Base-by-base conservation (phyloP, 768 basidiomycete species). In the Russula emetica region DNA sequence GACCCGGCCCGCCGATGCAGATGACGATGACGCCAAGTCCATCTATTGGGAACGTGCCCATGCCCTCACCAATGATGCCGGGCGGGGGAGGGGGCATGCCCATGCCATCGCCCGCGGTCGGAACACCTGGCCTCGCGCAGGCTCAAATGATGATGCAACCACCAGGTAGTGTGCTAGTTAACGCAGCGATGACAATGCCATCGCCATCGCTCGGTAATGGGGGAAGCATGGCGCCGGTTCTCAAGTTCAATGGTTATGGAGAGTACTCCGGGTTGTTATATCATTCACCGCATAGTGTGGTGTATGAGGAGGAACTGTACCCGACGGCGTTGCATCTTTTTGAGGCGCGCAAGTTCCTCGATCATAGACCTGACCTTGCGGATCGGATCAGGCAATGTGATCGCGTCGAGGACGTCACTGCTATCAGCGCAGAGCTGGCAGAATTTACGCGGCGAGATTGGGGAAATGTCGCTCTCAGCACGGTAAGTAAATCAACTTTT, bases 301-400 rank as follows among this genome's bases (percentile, higher is more conserved):
- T 84, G 58, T 85, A 84, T 72, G 72, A 78, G 34, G 78, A 82
- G 38, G 76, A 76, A 59, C 72, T 74, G 42, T 93, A 85, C 68
- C 87, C 88, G 2, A 87, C 84, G 1, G 90, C 86, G 9, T 73
- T 85, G 69, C 90, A 92, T 67, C 78, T 92, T n/a, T 80, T 84
- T 59, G 88, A 92, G 72, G 88, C 89, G 9, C 76, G 88, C 70
- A 88, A 88, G 71, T 92, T 84, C 72, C 69, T 83, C 40, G 77
- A 78, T 2, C 72, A 76, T 24, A 76, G 77, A 13, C 45, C 45
- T 5, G 45, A 47, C 45, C 45, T 47, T 5, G 45, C 45, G 11
- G 45, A 22, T 5, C 45, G 45, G n/a, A 22, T 47, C 22, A 47
- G 45, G 45, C 22, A 22, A 11, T 47, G 45, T 47, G 45, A 47